These are phyloP conservation scores for Russula abietina DNA, from an alignment of 768 basidiomycete species.

Conservation along the genomic window DNA sequence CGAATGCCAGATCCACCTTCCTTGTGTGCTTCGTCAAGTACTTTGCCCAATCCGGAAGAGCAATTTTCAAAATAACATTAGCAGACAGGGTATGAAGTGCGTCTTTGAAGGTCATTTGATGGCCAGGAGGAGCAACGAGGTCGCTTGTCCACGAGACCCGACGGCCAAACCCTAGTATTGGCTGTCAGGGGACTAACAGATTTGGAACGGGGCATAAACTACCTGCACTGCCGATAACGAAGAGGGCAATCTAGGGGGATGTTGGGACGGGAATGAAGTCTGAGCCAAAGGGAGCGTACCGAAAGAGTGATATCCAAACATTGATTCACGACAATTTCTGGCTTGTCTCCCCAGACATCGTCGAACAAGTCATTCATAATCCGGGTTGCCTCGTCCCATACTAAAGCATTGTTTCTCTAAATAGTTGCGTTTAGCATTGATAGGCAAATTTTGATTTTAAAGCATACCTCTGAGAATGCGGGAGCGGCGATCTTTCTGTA, in stretches of 20 bases:
- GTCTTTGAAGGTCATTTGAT: constrained; percentile 44
- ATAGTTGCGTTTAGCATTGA: not conserved
- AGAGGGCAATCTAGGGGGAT: constrained; percentile 43
- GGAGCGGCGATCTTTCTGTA: too few relatives aligned
- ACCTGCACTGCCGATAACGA: constrained; percentile 49
- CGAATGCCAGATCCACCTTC: constrained; percentile 35
- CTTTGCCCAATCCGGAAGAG: constrained; percentile 39
- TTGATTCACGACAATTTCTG: constrained; percentile 40
- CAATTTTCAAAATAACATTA: constrained; percentile 35
- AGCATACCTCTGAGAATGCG: constrained; percentile 53
- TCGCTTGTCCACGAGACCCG: constrained; percentile 45
- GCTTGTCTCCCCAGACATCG: constrained; percentile 42
- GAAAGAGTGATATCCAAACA: constrained; percentile 49
- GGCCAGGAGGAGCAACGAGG: constrained; percentile 37
- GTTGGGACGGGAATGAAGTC: not conserved
- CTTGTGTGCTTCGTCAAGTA: constrained; percentile 34
- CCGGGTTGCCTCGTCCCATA: constrained; percentile 35
- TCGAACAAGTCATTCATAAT: constrained; percentile 32
- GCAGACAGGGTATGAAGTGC: constrained; percentile 41
- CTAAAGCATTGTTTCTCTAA: constrained; percentile 36
- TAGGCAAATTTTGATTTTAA: not conserved
- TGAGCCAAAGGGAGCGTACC: constrained; percentile 31
- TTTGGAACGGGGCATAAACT: not conserved
- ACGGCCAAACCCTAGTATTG: constrained; percentile 40
- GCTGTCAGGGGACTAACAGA: not conserved